Evolutionary conservation across 2,329 filamentous ascomycete species (phyloP).

Genomic region (Fusarium circinatum): DNA sequence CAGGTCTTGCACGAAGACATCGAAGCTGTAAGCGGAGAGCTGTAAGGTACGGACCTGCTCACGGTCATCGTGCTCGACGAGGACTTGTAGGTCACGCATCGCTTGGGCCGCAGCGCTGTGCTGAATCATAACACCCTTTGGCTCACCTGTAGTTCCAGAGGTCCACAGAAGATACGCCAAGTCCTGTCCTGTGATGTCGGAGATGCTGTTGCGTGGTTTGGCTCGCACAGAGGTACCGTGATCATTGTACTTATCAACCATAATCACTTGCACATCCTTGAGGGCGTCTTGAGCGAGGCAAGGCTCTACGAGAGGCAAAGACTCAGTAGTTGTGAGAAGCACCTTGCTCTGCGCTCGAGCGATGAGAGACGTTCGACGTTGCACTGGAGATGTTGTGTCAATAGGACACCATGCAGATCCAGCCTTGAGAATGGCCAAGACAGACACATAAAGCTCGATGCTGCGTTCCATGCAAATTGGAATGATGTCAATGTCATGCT

Average conservation of each 20-base stretch:
- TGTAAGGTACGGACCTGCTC: slow-evolving; percentile 19
- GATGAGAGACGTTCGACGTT: slow-evolving; percentile 23
- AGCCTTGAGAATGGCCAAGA: slow-evolving; percentile 23
- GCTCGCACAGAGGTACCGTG: background rate
- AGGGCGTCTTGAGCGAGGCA: slow-evolving; percentile 5
- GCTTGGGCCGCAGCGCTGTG: slow-evolving; percentile 17
- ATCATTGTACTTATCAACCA: slow-evolving; percentile 11
- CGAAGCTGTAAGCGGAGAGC: slow-evolving; percentile 26
- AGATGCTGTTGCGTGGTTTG: background rate
- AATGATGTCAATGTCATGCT: slow-evolving; percentile 18
- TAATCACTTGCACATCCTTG: slow-evolving; percentile 3
- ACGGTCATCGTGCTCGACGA: slow-evolving; percentile 13
- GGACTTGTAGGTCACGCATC: slow-evolving; percentile 21
- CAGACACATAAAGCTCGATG: slow-evolving; percentile 15
- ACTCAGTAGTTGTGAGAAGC: slow-evolving; percentile 4
- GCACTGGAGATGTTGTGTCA: slow-evolving; percentile 14
- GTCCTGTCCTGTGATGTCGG: background rate
- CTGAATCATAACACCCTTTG: slow-evolving; percentile 30
- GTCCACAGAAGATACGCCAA: slow-evolving; percentile 26
- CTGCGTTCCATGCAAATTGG: slow-evolving; percentile 17
- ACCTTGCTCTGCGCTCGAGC: slow-evolving; percentile 24
- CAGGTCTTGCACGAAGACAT: slow-evolving; percentile 22
- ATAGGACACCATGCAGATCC: slow-evolving; percentile 27
- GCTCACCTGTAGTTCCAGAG: slow-evolving; percentile 18
- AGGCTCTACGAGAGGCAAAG: background rate